phyloP scores from a whole-genome alignment of 257 asterid species.

The Echium plantagineum region DNA sequence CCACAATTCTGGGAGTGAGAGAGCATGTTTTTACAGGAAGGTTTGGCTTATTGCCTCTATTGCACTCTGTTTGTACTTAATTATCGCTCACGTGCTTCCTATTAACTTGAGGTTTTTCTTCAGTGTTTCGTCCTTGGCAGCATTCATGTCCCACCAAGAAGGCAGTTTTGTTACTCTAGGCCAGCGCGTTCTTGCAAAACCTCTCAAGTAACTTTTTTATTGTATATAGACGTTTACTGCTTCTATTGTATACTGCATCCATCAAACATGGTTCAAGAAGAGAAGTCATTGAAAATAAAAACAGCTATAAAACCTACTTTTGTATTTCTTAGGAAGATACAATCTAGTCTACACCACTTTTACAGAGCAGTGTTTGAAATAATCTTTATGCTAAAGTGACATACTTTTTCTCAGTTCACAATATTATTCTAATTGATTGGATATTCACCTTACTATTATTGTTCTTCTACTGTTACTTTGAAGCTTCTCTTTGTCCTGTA shows the following conservation, averaged over 20 bases:
- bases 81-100: neutral
- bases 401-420: neutral
- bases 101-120: conserved; percentile 13
- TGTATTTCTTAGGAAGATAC: too few species aligned
- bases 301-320: too few species aligned
- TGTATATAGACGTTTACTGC: neutral
- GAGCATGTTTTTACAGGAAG: conserved; percentile 99
- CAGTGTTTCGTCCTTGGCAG: conserved; percentile 98
- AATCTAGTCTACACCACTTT: too few species aligned
- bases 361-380: too few species aligned
- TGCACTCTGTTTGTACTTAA: neutral
- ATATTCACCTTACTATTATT: neutral
- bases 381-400: too few species aligned
- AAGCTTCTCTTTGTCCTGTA: neutral
- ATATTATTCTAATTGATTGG: neutral
- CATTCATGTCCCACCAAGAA: conserved; percentile 99
- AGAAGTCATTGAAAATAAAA: neutral
- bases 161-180: conserved; percentile 98
- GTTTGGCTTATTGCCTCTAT: conserved; percentile 19
- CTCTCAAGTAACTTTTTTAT: conserved; percentile 67
- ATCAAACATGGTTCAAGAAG: neutral
- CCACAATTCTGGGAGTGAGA: conserved; percentile 95
- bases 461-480: neutral
- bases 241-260: neutral
- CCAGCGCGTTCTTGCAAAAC: conserved; percentile 91